Evolutionary conservation across 192 early-diverging fungal species (phyloP), one percentile per base, ranked within the genome.

Genomic region (Cetraspora pellucida): DNA sequence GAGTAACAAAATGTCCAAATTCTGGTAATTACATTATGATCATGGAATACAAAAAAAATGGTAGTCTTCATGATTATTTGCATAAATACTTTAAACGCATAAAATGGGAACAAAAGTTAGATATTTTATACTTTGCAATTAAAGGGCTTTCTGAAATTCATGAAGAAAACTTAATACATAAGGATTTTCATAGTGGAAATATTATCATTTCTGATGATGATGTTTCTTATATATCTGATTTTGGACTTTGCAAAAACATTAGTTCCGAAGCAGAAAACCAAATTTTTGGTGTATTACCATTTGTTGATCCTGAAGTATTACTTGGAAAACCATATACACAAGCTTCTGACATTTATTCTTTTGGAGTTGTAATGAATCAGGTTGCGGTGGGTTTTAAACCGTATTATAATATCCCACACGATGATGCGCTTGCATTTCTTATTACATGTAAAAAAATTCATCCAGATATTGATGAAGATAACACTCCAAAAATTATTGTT

Each of bases 291-390:
- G 70, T 72, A 37, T 57, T 76, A 21, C 74, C 74, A n/a, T 76
- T 66, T n/a, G 46, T 65, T 0, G 74, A 60, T 25, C 72, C 72
- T 1, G 72, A 73, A 73, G 57, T 73, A 59, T 59, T 73, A 44
- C 21, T 10, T 30, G 49, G 74, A 9, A 7, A 65, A 52, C 3
- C 9, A 17, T 76, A 76, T 52, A 65, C 59, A 0, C 45, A 76
- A 76, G 61, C 46, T 21, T 7, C 61, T 30, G 74, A 76, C 30
- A 76, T 76, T 54, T 76, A 76, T 30, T 45, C 31, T 44, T 76
- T 64, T 37, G 74, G 74, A 25, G 52, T 76, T 6, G 21, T 76
- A 0, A 66, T 66, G 46, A 46, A 55, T 16, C 46, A 76, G 16
- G 31, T 61, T 5, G 27, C 21, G 2, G 7, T 44, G 2, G 74